phyloP scores from a whole-genome alignment of 164 flowering plant species.

The Tinospora cordifolia region DNA sequence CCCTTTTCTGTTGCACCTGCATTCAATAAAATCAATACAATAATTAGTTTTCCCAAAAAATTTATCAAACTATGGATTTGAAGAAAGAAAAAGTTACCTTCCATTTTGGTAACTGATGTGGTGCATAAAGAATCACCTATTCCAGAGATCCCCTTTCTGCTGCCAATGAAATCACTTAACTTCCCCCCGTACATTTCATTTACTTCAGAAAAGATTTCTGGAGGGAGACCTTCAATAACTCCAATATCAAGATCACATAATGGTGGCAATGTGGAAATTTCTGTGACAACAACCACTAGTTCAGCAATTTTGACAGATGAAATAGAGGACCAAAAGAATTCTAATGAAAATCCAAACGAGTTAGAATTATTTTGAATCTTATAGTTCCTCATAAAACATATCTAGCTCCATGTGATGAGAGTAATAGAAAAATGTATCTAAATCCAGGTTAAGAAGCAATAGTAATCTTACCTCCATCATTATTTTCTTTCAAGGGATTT shows the following conservation, averaged over 20 bases:
- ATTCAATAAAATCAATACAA: constrained; percentile 3
- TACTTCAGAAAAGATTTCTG: constrained; percentile 66
- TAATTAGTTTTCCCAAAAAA: neutral
- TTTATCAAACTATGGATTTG: neutral
- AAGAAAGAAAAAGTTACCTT: constrained; percentile 23
- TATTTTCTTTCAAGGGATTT: constrained; percentile 15
- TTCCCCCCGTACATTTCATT: constrained; percentile 67
- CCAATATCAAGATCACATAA: constrained; percentile 61
- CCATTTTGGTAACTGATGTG: constrained; percentile 9
- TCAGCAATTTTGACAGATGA: neutral
- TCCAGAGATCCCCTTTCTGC: constrained; percentile 20
- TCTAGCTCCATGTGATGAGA: neutral
- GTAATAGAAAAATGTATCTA: neutral
- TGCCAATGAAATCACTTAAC: constrained; percentile 34
- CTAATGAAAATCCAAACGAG: neutral
- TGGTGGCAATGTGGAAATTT: constrained; percentile 40
- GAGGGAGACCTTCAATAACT: constrained; percentile 69
- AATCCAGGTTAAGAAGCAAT: neutral
- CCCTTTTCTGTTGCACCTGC: constrained; percentile 14
- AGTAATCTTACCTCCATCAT: constrained; percentile 28
- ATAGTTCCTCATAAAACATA: neutral
- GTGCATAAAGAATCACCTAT: constrained; percentile 3
- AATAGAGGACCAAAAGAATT: neutral
- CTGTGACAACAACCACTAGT: neutral
- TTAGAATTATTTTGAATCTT: neutral